Conservation (phyloP, 306 rosid genomes). For the Trifolium pratense region DNA sequence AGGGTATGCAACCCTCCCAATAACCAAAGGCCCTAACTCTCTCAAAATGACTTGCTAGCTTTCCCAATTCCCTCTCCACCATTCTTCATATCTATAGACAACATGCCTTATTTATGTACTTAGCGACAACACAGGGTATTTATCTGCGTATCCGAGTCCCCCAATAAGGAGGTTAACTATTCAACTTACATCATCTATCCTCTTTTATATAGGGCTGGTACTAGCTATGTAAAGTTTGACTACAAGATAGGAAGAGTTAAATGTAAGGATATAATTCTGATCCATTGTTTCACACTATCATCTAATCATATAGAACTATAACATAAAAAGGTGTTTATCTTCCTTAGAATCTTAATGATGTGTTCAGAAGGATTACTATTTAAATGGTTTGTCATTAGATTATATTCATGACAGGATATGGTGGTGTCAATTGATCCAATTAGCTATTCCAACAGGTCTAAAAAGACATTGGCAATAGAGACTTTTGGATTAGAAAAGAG, state of each 20-base stretch:
- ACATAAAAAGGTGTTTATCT: background rate
- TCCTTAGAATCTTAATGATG: constrained; percentile 6
- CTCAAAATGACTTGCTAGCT: background rate
- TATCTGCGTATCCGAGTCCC: too few relatives aligned
- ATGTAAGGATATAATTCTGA: constrained; percentile 19
- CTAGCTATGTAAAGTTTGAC: background rate
- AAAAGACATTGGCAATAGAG: background rate
- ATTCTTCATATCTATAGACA: too few relatives aligned
- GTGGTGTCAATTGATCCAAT: background rate
- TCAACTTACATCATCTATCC: background rate
- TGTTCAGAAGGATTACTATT: background rate
- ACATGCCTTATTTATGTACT: too few relatives aligned
- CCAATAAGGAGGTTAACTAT: background rate
- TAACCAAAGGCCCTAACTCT: background rate
- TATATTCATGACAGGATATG: background rate
- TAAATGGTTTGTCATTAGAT: background rate
- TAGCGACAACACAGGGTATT: too few relatives aligned
- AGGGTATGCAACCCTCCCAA: background rate
- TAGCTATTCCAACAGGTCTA: background rate
- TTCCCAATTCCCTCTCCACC: background rate
- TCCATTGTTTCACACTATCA: background rate
- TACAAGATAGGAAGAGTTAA: background rate
- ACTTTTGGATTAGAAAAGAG: background rate
- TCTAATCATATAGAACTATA: background rate
- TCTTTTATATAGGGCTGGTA: background rate